Evolutionary conservation across 148 eudicot species (phyloP), one percentile per base, ranked within the genome.

Genomic region (Camellia japonica): DNA sequence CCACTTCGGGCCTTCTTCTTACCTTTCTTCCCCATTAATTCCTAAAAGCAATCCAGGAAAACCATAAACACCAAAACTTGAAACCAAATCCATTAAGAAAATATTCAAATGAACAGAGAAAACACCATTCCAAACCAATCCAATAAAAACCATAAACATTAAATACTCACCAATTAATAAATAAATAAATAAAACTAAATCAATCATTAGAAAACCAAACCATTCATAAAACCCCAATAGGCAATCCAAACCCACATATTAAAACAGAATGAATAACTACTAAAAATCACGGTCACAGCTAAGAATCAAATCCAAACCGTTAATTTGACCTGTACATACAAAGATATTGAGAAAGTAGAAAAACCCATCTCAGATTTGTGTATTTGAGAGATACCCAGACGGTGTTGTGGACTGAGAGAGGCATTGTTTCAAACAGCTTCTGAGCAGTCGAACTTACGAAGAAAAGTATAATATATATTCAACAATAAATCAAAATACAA

Each of bases 1-100:
- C 74, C 90, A 77, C 84, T 80, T 61, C 83, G 86, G 9, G 82
- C 84, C n/a, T n/a, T n/a, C 74, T 84, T 86, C 87, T 83, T 88
- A 6, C 82, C 87, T 77, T 83, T 91, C 79, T 93, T 93, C 77
- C 85, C 97, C 97, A 93, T 93, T 82, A 76, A 67, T 65, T 58
- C 89, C 93, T 92, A 79, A 30, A 79, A 72, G 75, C 71, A 74
- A 83, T 63, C 61, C 14, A 70, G 78, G 18, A 12, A 59, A 76
- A 68, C 6, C 62, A 79, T 61, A 16, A 62, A 63, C 10, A 44
- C 42, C 9, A 23, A n/a, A 51, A 77, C 6, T n/a, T 41, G 12
- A 68, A 41, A 68, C n/a, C 47, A 44, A 12, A 41, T 44, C 51
- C 16, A 68, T 12, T n/a, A n/a, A n/a, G n/a, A n/a, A n/a, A n/a